Base-by-base conservation (phyloP, 768 basidiomycete species). In the Phaffia australis region DNA sequence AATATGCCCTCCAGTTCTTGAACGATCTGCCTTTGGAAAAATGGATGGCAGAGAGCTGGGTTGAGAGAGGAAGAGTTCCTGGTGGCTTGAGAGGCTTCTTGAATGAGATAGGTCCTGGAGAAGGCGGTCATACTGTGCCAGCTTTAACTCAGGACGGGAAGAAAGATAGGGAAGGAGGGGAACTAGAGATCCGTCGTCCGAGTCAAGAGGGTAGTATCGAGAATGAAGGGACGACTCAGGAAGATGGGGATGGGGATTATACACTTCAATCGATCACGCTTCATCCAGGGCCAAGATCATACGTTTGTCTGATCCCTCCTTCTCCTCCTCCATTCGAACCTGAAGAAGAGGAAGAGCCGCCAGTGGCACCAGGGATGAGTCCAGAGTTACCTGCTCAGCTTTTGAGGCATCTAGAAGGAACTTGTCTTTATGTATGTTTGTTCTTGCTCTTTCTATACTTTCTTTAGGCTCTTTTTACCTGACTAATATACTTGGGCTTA, bases 361-460 rank as follows among this genome's bases (percentile, higher is more conserved):
- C 60, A 1, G 27, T 59, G 7, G 35, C 52, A 15, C 60, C 66
- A 16, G 48, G 60, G 8, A 54, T 67, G 59, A 61, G 51, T n/a
- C 60, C 66, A 9, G 7, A n/a, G 1, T 56, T 63, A 3, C 60
- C 66, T 48, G 60, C 42, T 87, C 85, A 85, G 42, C 81, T 91
- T 59, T 81, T 92, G 29, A 84, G 87, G 71, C 86, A 88, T 35
- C 80, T 92, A 65, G 79, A 84, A 65, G 89, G 85, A 71, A 83
- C 81, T 66, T 92, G 89, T 77, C 83, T 92, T 76, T 91, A 90
- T 78, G 89, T 90, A 79, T 74, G 87, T 81, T 70, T 32, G 8
- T 69, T 78, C 90, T n/a, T n/a, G n/a, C n/a, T n/a, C n/a, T n/a
- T n/a, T n/a, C n/a, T n/a, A n/a, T n/a, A n/a, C n/a, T n/a, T n/a